Evolutionary conservation across 1,284 basidiomycete genomes (phyloP).

Genomic region (Heterobasidion annosum): DNA sequence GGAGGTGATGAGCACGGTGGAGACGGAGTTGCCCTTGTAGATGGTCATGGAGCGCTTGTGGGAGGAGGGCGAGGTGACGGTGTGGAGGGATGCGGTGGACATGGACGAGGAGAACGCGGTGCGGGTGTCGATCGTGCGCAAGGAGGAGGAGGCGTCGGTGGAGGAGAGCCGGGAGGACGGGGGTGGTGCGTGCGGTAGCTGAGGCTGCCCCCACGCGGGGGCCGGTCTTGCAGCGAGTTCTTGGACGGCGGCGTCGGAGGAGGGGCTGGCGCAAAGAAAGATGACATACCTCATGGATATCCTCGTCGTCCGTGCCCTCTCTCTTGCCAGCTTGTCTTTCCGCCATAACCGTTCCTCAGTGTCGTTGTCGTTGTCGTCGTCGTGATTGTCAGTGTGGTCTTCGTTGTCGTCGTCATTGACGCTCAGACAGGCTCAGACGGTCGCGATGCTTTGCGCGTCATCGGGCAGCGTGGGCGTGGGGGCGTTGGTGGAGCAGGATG

Average conservation of each 20-base stretch:
- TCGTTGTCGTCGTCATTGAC: too few species aligned
- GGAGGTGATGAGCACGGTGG: slow-evolving; percentile 73
- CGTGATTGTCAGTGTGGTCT: too few species aligned
- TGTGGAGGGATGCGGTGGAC: neutral
- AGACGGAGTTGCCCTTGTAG: slow-evolving; percentile 63
- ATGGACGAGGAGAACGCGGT: slow-evolving; percentile 8
- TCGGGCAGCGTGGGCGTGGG: too few species aligned
- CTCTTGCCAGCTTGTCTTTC: too few species aligned
- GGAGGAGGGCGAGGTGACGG: slow-evolving; percentile 1
- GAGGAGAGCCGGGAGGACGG: neutral
- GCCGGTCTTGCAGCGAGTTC: neutral
- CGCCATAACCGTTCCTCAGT: too few species aligned
- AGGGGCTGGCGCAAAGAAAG: neutral
- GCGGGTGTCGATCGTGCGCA: slow-evolving; percentile 6
- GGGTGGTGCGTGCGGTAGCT: neutral
- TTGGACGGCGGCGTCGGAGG: slow-evolving; percentile 1
- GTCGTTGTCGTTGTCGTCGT: too few species aligned
- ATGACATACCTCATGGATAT: too few species aligned
- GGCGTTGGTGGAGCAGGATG: too few species aligned
- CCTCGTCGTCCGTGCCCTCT: too few species aligned
- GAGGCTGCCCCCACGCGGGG: neutral
- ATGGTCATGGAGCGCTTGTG: slow-evolving; percentile 63
- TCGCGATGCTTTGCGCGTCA: too few species aligned
- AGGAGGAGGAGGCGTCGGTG: slow-evolving; percentile 1
- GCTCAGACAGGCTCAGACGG: too few species aligned